Percentiles rank a stretch among this genome's conserved stretches.
Conservation (phyloP, 257 asterid species). For the Lithospermum erythrorhizon region DNA sequence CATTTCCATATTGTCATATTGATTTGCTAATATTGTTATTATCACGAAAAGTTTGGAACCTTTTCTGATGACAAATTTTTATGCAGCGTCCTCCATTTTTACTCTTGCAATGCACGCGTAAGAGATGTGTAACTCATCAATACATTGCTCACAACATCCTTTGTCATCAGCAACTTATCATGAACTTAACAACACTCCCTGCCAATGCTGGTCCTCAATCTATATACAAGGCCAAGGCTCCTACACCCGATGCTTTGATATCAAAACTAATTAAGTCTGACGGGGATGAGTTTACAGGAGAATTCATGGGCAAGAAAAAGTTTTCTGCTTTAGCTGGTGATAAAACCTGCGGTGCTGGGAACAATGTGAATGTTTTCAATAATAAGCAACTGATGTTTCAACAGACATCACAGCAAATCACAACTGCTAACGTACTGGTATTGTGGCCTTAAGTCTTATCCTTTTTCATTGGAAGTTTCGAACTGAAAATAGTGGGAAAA, state of each 20-base stretch:
- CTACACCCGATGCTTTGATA: slow-evolving; percentile 17
- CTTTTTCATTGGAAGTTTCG: slow-evolving; percentile 4
- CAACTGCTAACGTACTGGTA: slow-evolving; percentile 34
- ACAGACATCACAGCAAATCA: slow-evolving; percentile 27
- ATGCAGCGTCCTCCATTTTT: slow-evolving; percentile 39
- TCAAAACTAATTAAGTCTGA: slow-evolving; percentile 12
- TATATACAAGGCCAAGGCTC: slow-evolving; percentile 15
- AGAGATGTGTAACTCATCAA: slow-evolving; percentile 46
- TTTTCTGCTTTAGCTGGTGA: slow-evolving; percentile 13
- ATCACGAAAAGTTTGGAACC: background rate
- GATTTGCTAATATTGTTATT: background rate
- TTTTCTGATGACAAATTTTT: background rate
- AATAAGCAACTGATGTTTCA: slow-evolving; percentile 21
- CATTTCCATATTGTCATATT: background rate
- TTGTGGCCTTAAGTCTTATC: slow-evolving; percentile 5
- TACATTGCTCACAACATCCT: slow-evolving; percentile 37
- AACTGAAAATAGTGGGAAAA: background rate
- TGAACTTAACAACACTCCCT: slow-evolving; percentile 19
- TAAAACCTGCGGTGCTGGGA: slow-evolving; percentile 26
- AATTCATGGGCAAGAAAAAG: slow-evolving; percentile 16
- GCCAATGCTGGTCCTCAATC: slow-evolving; percentile 22
- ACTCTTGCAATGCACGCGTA: slow-evolving; percentile 29
- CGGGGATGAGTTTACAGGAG: slow-evolving; percentile 18
- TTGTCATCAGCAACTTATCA: slow-evolving; percentile 31
- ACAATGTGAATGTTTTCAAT: slow-evolving; percentile 12